A percentile compares a stretch with the other conserved stretches of the same genome.
Conservation (phyloP, 2,329 filamentous ascomycete genomes). For the Rosellinia necatrix region DNA sequence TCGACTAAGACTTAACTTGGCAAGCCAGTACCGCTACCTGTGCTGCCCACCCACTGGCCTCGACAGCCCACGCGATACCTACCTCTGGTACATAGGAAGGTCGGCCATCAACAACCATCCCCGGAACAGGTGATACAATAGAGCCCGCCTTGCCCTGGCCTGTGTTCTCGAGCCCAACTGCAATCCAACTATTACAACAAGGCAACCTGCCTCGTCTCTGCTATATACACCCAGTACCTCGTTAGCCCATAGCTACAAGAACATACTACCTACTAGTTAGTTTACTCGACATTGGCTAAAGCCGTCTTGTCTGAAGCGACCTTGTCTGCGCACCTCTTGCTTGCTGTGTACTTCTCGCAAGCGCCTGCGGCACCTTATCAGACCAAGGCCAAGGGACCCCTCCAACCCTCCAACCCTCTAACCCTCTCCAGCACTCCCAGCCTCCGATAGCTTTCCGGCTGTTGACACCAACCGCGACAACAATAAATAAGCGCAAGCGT, state of each 20-base stretch:
- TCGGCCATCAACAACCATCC: conserved; percentile 34
- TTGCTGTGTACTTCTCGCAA: no score
- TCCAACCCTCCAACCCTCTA: no score
- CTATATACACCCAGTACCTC: not conserved
- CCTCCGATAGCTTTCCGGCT: conserved; percentile 10
- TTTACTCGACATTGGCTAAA: no score
- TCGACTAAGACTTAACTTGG: conserved; percentile 2
- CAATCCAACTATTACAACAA: conserved; percentile 1
- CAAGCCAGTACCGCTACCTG: not conserved
- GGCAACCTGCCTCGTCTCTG: not conserved
- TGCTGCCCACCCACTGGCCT: no score
- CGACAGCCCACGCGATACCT: no score
- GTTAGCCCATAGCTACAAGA: not conserved
- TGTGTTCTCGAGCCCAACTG: conserved; percentile 16
- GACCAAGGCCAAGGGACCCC: no score
- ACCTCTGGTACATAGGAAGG: conserved; percentile 10
- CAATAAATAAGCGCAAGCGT: not conserved
- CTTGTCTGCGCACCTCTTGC: no score
- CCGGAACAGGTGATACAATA: conserved; percentile 33
- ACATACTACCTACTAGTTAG: no score
- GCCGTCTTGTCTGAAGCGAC: no score
- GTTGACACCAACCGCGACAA: not conserved
- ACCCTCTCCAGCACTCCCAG: not conserved
- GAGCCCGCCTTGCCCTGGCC: conserved; percentile 25
- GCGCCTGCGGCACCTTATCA: no score